A percentile compares a stretch with the other conserved stretches of the same genome.
Evolutionary conservation across 139 green algal genomes (phyloP).

Genomic region (Tetraselmis striata): DNA sequence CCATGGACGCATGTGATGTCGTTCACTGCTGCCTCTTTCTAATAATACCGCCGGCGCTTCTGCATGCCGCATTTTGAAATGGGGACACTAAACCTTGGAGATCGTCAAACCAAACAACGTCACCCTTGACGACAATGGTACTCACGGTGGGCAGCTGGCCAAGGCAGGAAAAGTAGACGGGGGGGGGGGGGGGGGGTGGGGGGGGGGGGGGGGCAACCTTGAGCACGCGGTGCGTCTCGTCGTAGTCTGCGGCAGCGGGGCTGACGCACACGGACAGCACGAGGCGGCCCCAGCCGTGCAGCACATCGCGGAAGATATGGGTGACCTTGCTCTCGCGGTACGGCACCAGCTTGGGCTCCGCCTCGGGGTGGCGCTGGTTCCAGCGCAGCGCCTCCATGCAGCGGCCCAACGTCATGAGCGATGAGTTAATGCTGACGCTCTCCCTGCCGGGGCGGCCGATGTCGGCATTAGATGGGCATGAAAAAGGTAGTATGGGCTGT

Average conservation of each 20-base stretch:
- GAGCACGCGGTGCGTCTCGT: slow-evolving; percentile 61
- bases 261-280: slow-evolving; percentile 63
- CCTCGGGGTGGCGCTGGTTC: slow-evolving; percentile 58
- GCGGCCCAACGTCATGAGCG: slow-evolving; percentile 65
- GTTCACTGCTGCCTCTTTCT: no score
- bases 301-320: slow-evolving; percentile 37
- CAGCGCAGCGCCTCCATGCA: slow-evolving; percentile 70
- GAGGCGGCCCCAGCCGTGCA: slow-evolving; percentile 65
- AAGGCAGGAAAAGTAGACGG: neutral
- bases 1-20: no score
- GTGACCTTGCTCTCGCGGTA: slow-evolving; percentile 52
- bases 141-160: neutral
- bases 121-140: neutral
- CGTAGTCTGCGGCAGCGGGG: slow-evolving; percentile 48
- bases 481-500: no score
- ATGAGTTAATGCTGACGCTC: slow-evolving; percentile 73
- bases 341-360: slow-evolving; percentile 38
- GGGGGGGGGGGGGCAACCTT: slow-evolving; percentile 14
- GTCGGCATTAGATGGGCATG: no score
- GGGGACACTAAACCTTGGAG: no score
- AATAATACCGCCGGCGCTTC: no score
- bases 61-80: no score
- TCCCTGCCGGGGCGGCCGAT: slow-evolving; percentile 59
- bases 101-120: neutral
- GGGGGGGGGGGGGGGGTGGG: no score